These are phyloP conservation scores for Leccinellum albellum DNA, from an alignment of 768 basidiomycete genomes.

Conservation along the genomic window DNA sequence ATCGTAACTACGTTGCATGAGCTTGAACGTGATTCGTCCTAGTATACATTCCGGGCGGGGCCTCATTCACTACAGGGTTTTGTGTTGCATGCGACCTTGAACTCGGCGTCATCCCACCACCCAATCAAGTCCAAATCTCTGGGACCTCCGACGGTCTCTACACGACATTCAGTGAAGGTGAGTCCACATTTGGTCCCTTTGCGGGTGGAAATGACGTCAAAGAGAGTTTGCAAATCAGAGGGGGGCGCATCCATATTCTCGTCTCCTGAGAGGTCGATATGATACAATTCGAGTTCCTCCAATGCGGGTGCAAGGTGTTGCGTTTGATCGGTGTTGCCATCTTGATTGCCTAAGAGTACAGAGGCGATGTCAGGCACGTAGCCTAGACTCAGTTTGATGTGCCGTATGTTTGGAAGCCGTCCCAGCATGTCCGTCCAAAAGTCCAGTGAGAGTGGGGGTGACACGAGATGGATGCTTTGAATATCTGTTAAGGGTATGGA, in stretches of 20 bases:
- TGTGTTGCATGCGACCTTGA: not conserved
- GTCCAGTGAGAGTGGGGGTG: not conserved
- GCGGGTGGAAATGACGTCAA: not conserved
- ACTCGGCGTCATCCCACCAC: not conserved
- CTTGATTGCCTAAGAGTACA: not conserved
- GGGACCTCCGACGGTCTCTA: not conserved
- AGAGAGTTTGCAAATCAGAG: not conserved
- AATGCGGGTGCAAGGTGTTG: not conserved
- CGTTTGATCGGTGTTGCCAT: not conserved
- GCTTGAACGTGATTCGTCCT: no score
- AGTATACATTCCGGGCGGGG: no score
- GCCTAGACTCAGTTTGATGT: not conserved
- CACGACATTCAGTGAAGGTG: not conserved
- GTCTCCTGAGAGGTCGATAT: not conserved
- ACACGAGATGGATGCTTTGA: not conserved
- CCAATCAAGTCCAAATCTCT: not conserved
- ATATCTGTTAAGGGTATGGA: not conserved
- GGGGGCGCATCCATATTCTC: not conserved
- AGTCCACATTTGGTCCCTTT: not conserved
- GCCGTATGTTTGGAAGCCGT: not conserved
- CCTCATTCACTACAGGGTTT: no score
- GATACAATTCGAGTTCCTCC: not conserved
- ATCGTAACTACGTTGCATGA: no score
- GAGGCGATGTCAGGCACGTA: not conserved
- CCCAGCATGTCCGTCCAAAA: constrained; percentile 6